phyloP scores from a whole-genome alignment of 1,284 basidiomycete species.

The Agaricales sp. region DNA sequence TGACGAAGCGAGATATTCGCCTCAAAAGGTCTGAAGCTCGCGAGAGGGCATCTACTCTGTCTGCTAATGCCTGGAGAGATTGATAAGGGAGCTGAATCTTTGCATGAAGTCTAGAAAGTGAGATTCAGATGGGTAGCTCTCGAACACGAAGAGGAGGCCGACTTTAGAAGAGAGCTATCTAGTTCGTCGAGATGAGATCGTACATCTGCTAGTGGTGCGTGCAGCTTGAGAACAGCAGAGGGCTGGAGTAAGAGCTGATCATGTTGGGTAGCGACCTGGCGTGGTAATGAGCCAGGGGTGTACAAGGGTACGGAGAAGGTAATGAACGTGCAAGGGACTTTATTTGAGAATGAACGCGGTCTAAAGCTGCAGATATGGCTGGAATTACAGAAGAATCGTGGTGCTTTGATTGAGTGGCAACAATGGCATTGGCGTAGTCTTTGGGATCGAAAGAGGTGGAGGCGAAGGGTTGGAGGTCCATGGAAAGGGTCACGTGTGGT shows the following conservation, averaged over 20 bases:
- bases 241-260: slow-evolving; percentile 67
- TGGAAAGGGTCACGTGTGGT: background rate
- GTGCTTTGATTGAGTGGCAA: slow-evolving; percentile 35
- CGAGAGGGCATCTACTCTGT: slow-evolving; percentile 66
- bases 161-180: slow-evolving; percentile 66
- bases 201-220: slow-evolving; percentile 53
- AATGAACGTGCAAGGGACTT: background rate
- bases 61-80: slow-evolving; percentile 59
- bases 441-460: slow-evolving; percentile 70
- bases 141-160: slow-evolving; percentile 18
- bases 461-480: slow-evolving; percentile 65
- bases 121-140: slow-evolving; percentile 8
- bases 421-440: slow-evolving; percentile 80
- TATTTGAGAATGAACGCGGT: background rate
- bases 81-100: slow-evolving; percentile 82
- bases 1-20: slow-evolving; percentile 73
- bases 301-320: background rate
- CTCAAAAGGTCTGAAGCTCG: slow-evolving; percentile 77
- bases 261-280: slow-evolving; percentile 60
- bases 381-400: background rate
- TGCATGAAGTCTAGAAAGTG: slow-evolving; percentile 49
- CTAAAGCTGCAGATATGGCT: background rate
- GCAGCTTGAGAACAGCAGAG: slow-evolving; percentile 50
- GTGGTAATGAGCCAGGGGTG: slow-evolving; percentile 6
- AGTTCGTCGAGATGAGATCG: slow-evolving; percentile 59